Evolutionary conservation across 352 stramenopile genomes (phyloP).

Genomic region (Halophytophthora batemanensis): DNA sequence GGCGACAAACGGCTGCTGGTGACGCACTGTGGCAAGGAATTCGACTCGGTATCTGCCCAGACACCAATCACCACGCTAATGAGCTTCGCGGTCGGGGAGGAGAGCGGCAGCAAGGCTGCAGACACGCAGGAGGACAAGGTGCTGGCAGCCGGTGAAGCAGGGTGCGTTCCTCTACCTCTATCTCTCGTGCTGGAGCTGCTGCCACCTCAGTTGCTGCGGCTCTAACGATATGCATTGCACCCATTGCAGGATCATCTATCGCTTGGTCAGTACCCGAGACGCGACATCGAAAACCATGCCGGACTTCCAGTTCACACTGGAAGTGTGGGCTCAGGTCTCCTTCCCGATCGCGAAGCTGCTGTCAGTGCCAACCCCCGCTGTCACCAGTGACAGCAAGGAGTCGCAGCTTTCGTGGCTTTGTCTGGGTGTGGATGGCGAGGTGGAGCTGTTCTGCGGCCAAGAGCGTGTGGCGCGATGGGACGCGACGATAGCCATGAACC

Average conservation of each 20-base stretch:
- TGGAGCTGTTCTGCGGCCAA: slow-evolving; percentile 35
- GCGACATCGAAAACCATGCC: slow-evolving; percentile 17
- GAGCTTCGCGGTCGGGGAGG: slow-evolving; percentile 11
- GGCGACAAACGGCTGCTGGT: slow-evolving; percentile 45
- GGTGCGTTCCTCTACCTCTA: slow-evolving; percentile 18
- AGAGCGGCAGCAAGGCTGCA: background rate
- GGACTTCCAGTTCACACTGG: slow-evolving; percentile 29
- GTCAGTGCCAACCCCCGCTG: slow-evolving; percentile 7
- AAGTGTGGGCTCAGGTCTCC: slow-evolving; percentile 32
- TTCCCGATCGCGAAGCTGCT: slow-evolving; percentile 46
- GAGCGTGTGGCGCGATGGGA: slow-evolving; percentile 27
- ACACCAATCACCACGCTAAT: slow-evolving; percentile 32
- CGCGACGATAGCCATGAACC: slow-evolving; percentile 9
- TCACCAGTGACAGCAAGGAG: slow-evolving; percentile 3
- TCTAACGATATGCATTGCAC: slow-evolving; percentile 3
- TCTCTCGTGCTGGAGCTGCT: background rate
- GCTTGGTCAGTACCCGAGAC: slow-evolving; percentile 28
- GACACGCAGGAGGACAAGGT: slow-evolving; percentile 28
- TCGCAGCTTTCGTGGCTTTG: slow-evolving; percentile 31
- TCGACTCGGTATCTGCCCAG: slow-evolving; percentile 22
- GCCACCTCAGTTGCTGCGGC: background rate
- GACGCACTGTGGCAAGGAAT: slow-evolving; percentile 34
- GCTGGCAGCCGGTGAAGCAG: slow-evolving; percentile 43
- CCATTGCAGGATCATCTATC: slow-evolving; percentile 38
- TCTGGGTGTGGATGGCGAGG: slow-evolving; percentile 33